These are phyloP conservation scores for Cudoniella acicularis DNA, from an alignment of 495 filamentous ascomycete genomes.

Conservation along the genomic window DNA sequence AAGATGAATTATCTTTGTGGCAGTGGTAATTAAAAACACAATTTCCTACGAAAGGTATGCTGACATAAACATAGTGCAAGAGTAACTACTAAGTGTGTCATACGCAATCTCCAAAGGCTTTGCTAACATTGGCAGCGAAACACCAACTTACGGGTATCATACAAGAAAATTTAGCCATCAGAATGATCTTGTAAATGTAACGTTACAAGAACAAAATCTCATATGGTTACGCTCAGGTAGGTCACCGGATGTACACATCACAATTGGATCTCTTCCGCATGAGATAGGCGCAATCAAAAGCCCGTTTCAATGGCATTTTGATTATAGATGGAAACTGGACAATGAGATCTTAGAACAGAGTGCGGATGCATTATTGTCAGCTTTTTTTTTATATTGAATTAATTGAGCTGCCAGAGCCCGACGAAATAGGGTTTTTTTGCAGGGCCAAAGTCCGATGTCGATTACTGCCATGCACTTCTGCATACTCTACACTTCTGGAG, in stretches of 20 bases:
- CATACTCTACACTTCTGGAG: background rate
- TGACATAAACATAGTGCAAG: too few species aligned
- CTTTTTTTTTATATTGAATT: background rate
- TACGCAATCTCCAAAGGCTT: background rate
- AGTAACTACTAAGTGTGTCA: background rate
- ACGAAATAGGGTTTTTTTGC: background rate
- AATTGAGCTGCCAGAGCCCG: background rate
- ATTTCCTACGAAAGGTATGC: too few species aligned
- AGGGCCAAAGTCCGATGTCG: background rate
- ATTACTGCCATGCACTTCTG: background rate
- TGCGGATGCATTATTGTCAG: background rate
- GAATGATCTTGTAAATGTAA: constrained; percentile 9
- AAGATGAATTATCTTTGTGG: background rate
- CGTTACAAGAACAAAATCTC: constrained; percentile 12
- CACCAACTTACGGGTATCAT: constrained; percentile 3
- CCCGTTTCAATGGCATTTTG: too few species aligned
- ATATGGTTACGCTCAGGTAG: constrained; percentile 11
- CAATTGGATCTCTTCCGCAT: too few species aligned
- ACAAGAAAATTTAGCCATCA: background rate
- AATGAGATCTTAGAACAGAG: too few species aligned
- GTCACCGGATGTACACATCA: background rate
- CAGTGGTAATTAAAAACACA: background rate
- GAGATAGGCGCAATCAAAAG: too few species aligned
- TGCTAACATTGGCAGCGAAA: too few species aligned
- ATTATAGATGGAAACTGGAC: too few species aligned